Percentiles rank a stretch among this genome's conserved stretches.
phyloP scores from a whole-genome alignment of 83 land plant genomes.

The Isoetes engelmannii region DNA sequence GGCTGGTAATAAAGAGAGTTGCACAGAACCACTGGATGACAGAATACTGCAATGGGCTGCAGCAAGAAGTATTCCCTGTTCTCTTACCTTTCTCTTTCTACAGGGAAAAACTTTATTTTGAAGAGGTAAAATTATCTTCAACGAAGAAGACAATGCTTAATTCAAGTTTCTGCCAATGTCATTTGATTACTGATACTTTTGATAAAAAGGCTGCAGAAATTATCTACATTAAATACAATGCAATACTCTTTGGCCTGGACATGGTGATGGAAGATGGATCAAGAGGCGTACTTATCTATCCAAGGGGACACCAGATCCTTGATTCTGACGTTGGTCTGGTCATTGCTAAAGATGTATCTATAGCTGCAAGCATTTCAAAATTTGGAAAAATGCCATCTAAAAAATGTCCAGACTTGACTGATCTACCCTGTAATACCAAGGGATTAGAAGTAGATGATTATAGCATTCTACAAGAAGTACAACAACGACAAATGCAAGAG shows the following conservation, averaged over 20 bases:
- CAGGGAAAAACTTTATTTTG: slow-evolving; percentile 25
- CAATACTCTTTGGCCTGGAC: slow-evolving; percentile 43
- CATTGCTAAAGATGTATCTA: slow-evolving; percentile 31
- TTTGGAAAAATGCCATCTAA: slow-evolving; percentile 6
- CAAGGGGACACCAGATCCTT: slow-evolving; percentile 23
- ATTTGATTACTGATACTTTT: no score
- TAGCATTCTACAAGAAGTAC: background rate
- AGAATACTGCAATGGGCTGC: slow-evolving; percentile 35
- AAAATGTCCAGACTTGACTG: no score
- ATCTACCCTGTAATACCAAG: no score
- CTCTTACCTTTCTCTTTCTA: slow-evolving; percentile 36
- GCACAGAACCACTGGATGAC: slow-evolving; percentile 25
- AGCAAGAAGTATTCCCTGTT: slow-evolving; percentile 42
- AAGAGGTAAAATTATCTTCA: slow-evolving; percentile 27
- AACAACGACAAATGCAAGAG: background rate
- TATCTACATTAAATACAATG: slow-evolving; percentile 20
- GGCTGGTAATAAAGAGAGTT: slow-evolving; percentile 19
- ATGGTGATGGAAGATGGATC: slow-evolving; percentile 11
- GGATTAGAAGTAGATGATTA: background rate
- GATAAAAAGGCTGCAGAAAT: slow-evolving; percentile 32
- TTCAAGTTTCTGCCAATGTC: no score
- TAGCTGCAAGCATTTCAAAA: slow-evolving; percentile 29
- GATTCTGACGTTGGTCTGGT: slow-evolving; percentile 34
- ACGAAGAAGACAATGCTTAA: no score
- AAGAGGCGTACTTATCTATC: slow-evolving; percentile 33